Evolutionary conservation across 1,284 basidiomycete species (phyloP).

Genomic region (Earliella scabrosa): DNA sequence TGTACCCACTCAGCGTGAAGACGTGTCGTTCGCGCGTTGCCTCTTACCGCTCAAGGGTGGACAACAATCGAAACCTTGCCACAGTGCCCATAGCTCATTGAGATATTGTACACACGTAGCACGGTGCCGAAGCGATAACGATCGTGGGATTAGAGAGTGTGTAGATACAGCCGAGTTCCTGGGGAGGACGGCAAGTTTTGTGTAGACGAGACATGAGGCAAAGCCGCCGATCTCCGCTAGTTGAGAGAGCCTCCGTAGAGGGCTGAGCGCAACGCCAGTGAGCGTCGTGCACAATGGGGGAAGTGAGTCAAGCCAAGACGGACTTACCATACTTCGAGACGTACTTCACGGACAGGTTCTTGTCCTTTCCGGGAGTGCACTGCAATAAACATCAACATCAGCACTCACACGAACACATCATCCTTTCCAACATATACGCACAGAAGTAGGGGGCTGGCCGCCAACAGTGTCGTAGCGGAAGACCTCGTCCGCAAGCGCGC

Average conservation of each 20-base stretch:
- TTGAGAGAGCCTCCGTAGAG: constrained; percentile 24
- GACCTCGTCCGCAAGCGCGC: constrained; percentile 53
- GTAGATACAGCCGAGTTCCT: too few relatives aligned
- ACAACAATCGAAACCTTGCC: too few relatives aligned
- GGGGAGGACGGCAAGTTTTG: too few relatives aligned
- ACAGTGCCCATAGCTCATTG: too few relatives aligned
- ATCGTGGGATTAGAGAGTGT: too few relatives aligned
- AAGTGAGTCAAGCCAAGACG: not conserved
- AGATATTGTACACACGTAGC: too few relatives aligned
- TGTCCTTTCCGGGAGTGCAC: constrained; percentile 29
- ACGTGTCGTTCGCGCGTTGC: too few relatives aligned
- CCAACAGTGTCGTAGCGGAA: constrained; percentile 61
- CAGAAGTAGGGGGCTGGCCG: constrained; percentile 63
- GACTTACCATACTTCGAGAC: constrained; percentile 36
- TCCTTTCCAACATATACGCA: constrained; percentile 30
- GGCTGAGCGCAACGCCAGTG: constrained; percentile 10
- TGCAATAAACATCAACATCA: constrained; percentile 7
- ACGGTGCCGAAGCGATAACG: too few relatives aligned
- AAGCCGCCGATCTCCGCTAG: too few relatives aligned
- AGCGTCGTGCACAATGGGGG: not conserved
- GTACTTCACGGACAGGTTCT: constrained; percentile 36
- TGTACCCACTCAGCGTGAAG: too few relatives aligned
- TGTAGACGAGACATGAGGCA: too few relatives aligned
- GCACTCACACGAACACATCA: not conserved
- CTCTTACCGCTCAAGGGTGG: too few relatives aligned